Percentiles rank a stretch among this genome's conserved stretches.
Conservation (phyloP, 257 asterid genomes). For the Petunia axillaris region DNA sequence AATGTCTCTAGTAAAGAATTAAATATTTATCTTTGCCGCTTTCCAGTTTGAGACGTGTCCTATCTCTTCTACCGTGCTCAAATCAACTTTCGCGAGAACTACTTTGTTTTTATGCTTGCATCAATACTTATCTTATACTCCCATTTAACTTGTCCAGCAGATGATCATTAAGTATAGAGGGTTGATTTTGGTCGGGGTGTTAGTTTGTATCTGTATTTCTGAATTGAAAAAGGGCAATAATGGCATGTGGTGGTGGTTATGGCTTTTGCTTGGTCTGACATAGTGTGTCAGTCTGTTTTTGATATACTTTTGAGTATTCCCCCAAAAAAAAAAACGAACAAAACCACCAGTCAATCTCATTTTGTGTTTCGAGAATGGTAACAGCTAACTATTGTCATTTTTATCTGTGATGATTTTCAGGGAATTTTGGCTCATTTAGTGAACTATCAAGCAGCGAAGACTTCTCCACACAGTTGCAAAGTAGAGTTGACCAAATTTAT, state of each 20-base stretch:
- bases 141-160: neutral
- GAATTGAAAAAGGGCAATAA: neutral
- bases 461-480: slow-evolving; percentile 45
- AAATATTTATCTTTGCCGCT: neutral
- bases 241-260: slow-evolving; percentile 7
- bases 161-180: neutral
- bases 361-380: neutral
- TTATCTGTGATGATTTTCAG: slow-evolving; percentile 39
- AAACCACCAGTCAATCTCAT: neutral
- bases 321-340: neutral
- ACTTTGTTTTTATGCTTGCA: neutral
- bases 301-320: neutral
- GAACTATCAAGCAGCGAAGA: slow-evolving; percentile 53
- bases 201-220: neutral
- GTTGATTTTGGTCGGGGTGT: neutral
- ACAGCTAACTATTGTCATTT: neutral
- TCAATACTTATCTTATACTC: neutral
- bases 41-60: neutral
- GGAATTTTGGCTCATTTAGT: slow-evolving; percentile 38
- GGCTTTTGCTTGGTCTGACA: slow-evolving; percentile 4
- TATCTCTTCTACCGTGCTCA: neutral
- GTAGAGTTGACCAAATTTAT: slow-evolving; percentile 63
- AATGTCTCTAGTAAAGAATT: neutral
- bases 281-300: neutral
- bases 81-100: neutral